Conservation (phyloP, 257 asterid species). For the Lycium ferocissimum region DNA sequence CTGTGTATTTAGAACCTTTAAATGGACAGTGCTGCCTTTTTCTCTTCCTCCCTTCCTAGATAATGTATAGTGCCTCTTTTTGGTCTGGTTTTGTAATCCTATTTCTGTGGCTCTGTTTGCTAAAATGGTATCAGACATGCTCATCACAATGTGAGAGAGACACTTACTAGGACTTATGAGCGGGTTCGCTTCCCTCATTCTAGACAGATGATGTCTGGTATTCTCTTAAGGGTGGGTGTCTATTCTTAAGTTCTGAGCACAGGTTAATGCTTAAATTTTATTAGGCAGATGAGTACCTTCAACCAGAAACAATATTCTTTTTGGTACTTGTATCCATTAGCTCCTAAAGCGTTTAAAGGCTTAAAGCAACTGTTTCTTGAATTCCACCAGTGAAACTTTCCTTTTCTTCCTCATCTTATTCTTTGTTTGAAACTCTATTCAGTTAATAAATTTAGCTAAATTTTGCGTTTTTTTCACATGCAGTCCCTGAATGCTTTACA, state of each 20-base stretch:
- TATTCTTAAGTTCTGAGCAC: not conserved
- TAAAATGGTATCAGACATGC: not conserved
- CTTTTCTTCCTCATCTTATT: constrained; percentile 1
- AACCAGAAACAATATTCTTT: not conserved
- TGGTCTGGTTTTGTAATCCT: constrained; percentile 17
- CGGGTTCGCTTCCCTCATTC: constrained; percentile 2
- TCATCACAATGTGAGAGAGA: not conserved
- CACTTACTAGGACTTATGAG: not conserved
- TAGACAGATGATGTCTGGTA: constrained; percentile 3
- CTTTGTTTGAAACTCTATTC: constrained; percentile 9
- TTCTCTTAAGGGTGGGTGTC: constrained; percentile 1
- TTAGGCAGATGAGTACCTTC: constrained; percentile 5
- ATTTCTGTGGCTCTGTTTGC: constrained; percentile 4
- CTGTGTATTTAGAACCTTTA: constrained; percentile 21
- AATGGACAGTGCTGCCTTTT: constrained; percentile 8
- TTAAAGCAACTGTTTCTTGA: constrained; percentile 4
- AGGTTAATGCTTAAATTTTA: constrained; percentile 4
- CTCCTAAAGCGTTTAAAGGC: not conserved
- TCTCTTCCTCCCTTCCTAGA: not conserved
- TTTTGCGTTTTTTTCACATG: constrained; percentile 37
- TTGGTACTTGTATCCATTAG: constrained; percentile 1
- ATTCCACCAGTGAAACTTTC: not conserved
- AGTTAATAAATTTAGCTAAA: constrained; percentile 30
- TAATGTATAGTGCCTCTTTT: not conserved
- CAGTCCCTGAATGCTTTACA: constrained; percentile 82